phyloP scores from a whole-genome alignment of 2,329 filamentous ascomycete genomes.

The Exophiala lecanii-corni region DNA sequence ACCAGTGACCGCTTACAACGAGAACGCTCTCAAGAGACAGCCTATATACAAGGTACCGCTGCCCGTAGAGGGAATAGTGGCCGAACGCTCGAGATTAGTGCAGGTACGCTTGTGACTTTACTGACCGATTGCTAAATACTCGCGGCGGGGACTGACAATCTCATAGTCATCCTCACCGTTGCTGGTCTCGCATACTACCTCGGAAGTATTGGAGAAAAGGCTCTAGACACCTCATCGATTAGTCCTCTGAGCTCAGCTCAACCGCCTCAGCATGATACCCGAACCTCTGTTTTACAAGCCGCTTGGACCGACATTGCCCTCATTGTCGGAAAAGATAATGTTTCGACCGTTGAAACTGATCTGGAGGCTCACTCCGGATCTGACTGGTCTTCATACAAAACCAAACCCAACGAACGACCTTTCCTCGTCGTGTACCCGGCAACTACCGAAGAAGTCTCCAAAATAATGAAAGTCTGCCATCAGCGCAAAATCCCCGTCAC shows the following conservation, averaged over 20 bases:
- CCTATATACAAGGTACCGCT: slow-evolving; percentile 26
- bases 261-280: slow-evolving; percentile 52
- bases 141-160: too few relatives aligned
- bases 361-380: slow-evolving; percentile 56
- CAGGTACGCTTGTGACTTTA: slow-evolving; percentile 32
- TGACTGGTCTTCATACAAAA: slow-evolving; percentile 55
- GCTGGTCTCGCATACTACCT: slow-evolving; percentile 53
- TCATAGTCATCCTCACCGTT: slow-evolving; percentile 48
- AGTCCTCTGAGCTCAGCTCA: slow-evolving; percentile 46
- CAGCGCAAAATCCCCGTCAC: slow-evolving; percentile 75
- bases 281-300: slow-evolving; percentile 55
- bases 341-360: slow-evolving; percentile 53
- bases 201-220: slow-evolving; percentile 47
- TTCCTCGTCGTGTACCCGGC: slow-evolving; percentile 68
- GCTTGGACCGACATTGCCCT: slow-evolving; percentile 60
- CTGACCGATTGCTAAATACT: too few relatives aligned
- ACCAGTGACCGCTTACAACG: slow-evolving; percentile 54
- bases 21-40: slow-evolving; percentile 44
- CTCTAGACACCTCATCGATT: slow-evolving; percentile 52
- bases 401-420: slow-evolving; percentile 40
- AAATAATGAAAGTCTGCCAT: slow-evolving; percentile 85
- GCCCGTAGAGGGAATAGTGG: slow-evolving; percentile 3
- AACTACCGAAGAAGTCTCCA: slow-evolving; percentile 76
- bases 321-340: slow-evolving; percentile 59
- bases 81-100: slow-evolving; percentile 26